Percentiles rank a stretch among this genome's conserved stretches.
These are phyloP conservation scores for Monosporascus sp. DNA, from an alignment of 2,329 filamentous ascomycete genomes.

Conservation along the genomic window DNA sequence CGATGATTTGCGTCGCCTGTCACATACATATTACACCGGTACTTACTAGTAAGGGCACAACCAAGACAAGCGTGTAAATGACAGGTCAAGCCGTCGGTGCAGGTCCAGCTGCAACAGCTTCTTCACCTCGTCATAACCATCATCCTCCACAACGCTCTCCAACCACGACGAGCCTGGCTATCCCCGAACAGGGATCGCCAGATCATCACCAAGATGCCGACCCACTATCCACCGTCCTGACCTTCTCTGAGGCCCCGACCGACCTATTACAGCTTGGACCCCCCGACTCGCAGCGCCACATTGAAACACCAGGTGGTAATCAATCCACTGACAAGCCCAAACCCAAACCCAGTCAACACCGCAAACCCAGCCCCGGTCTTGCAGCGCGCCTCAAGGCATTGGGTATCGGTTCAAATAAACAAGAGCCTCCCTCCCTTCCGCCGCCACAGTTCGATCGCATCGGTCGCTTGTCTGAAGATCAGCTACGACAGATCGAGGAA, in stretches of 20 bases:
- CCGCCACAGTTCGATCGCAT: slow-evolving; percentile 41
- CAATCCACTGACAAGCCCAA: slow-evolving; percentile 6
- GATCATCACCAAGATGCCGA: slow-evolving; percentile 22
- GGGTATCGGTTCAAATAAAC: slow-evolving; percentile 48
- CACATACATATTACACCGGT: not conserved
- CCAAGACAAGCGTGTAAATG: slow-evolving; percentile 16
- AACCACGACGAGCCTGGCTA: slow-evolving; percentile 14
- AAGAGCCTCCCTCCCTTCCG: slow-evolving; percentile 29
- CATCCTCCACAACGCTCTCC: not conserved
- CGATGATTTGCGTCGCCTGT: not conserved
- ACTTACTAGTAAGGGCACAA: not conserved
- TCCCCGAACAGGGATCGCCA: slow-evolving; percentile 18
- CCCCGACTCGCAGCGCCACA: slow-evolving; percentile 15
- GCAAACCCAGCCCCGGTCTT: slow-evolving; percentile 60
- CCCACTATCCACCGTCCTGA: slow-evolving; percentile 26
- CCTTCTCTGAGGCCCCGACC: slow-evolving; percentile 37
- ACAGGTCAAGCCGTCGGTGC: slow-evolving; percentile 19
- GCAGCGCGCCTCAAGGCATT: slow-evolving; percentile 61
- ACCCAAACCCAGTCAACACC: slow-evolving; percentile 29
- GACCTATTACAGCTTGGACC: slow-evolving; percentile 34
- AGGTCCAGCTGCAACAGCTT: slow-evolving; percentile 17
- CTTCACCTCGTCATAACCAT: slow-evolving; percentile 8
- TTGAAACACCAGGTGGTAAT: not conserved
- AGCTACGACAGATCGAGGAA: slow-evolving; percentile 64
- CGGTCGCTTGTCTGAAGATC: slow-evolving; percentile 65